These are phyloP conservation scores for Ogataea paradorogensis DNA, from an alignment of 805 yeast genomes.

Conservation along the genomic window DNA sequence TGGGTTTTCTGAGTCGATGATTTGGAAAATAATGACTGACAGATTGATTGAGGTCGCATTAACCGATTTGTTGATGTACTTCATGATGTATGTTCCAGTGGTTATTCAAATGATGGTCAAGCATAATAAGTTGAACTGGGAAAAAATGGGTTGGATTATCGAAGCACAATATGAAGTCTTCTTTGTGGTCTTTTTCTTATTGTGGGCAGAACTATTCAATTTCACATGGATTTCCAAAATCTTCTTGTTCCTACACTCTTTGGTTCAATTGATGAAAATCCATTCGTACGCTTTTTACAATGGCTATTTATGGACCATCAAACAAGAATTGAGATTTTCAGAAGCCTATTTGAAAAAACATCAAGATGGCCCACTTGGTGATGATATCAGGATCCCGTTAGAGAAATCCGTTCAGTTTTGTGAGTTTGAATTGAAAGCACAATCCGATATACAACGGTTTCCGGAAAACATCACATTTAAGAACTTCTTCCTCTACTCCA, in stretches of 20 bases:
- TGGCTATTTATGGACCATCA: conserved; percentile 78
- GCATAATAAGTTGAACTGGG: conserved; percentile 54
- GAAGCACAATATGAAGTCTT: conserved; percentile 54
- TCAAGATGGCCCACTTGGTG: conserved; percentile 30
- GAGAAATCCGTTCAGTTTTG: conserved; percentile 63
- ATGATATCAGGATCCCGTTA: conserved; percentile 34
- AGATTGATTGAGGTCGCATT: conserved; percentile 68
- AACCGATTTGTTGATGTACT: conserved; percentile 74
- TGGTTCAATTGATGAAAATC: conserved; percentile 90
- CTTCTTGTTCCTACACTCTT: conserved; percentile 76
- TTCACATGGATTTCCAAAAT: conserved; percentile 92
- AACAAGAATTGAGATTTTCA: conserved; percentile 52
- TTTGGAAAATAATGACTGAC: conserved; percentile 53
- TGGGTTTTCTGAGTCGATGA: conserved; percentile 48
- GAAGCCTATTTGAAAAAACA: conserved; percentile 41
- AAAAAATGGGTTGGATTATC: conserved; percentile 56
- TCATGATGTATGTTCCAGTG: conserved; percentile 58
- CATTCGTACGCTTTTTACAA: conserved; percentile 91
- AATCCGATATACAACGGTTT: conserved; percentile 48
- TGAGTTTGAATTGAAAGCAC: conserved; percentile 63
- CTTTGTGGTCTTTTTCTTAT: conserved; percentile 52
- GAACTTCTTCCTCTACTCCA: conserved; percentile 73
- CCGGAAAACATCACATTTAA: conserved; percentile 66
- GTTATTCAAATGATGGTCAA: conserved; percentile 56
- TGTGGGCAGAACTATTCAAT: conserved; percentile 50